A percentile compares a stretch with the other conserved stretches of the same genome.
Conservation (phyloP, 2,329 filamentous ascomycete genomes). For the Xylaria sp. region DNA sequence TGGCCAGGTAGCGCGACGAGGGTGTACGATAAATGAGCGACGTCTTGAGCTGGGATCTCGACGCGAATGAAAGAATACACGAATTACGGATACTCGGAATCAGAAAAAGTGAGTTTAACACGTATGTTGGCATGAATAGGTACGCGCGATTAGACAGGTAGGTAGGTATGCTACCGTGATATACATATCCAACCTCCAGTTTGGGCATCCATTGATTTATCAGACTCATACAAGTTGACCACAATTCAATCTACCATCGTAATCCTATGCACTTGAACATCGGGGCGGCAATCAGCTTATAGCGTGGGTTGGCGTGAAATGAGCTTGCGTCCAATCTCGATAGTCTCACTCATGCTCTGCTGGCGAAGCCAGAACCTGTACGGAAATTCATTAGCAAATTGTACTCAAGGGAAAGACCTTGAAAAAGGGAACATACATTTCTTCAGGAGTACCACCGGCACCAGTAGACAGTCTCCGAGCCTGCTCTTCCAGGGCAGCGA, state of each 20-base stretch:
- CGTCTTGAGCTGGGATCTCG: not conserved
- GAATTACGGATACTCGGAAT: not conserved
- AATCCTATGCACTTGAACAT: not conserved
- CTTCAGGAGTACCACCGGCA: conserved; percentile 47
- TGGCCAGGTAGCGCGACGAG: too few relatives aligned
- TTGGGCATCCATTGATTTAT: not conserved
- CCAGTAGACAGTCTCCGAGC: conserved; percentile 46
- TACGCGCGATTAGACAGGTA: too few relatives aligned
- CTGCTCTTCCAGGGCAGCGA: conserved; percentile 59
- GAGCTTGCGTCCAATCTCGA: conserved; percentile 49
- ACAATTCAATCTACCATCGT: too few relatives aligned
- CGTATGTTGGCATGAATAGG: too few relatives aligned
- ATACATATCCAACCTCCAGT: too few relatives aligned
- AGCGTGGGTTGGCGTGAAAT: conserved; percentile 40
- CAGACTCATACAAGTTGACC: not conserved
- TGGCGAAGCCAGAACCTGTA: conserved; percentile 58
- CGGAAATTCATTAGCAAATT: conserved; percentile 19
- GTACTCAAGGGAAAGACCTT: not conserved
- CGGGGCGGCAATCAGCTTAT: conserved; percentile 5
- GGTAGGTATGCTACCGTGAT: too few relatives aligned
- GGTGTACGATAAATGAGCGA: not conserved
- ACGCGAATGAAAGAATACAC: not conserved
- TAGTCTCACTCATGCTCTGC: conserved; percentile 51
- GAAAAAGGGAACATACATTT: conserved; percentile 35
- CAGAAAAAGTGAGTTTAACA: too few relatives aligned